phyloP scores from a whole-genome alignment of 306 rosid species.

The Urtica urens region DNA sequence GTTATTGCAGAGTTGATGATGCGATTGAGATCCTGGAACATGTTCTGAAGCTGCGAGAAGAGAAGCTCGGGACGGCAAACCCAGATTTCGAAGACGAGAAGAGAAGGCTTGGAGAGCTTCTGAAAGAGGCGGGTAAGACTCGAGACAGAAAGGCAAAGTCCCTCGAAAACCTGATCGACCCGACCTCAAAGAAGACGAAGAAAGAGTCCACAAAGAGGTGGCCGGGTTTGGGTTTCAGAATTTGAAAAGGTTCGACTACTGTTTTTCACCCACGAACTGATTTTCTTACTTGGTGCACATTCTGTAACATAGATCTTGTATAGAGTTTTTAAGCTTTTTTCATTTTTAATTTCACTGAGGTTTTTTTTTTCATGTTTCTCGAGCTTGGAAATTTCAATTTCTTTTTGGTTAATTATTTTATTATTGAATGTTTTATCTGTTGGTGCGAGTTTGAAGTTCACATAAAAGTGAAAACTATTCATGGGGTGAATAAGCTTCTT shows the following conservation, averaged over 20 bases:
- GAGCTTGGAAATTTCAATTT: constrained; percentile 34
- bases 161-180: constrained; percentile 89
- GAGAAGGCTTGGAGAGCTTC: constrained; percentile 73
- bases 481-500: constrained; percentile 58
- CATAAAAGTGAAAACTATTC: constrained; percentile 27
- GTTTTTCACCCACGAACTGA: no score
- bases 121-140: constrained; percentile 96
- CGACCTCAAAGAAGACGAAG: constrained; percentile 82
- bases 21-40: constrained; percentile 90
- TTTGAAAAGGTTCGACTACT: constrained; percentile 29
- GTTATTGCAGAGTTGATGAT: constrained; percentile 72
- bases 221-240: constrained; percentile 92
- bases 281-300: constrained; percentile 31
- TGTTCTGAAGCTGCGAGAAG: constrained; percentile 75
- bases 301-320: constrained; percentile 90
- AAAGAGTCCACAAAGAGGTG: constrained; percentile 82
- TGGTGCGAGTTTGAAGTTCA: constrained; percentile 52
- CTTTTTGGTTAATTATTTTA: constrained; percentile 45
- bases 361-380: constrained; percentile 40
- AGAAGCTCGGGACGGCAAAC: constrained; percentile 90
- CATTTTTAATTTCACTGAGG: constrained; percentile 47
- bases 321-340: constrained; percentile 64
- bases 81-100: constrained; percentile 95
- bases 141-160: constrained; percentile 89
- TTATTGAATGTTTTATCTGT: constrained; percentile 26